These are phyloP conservation scores for Trichoderma koningii DNA, from an alignment of 2,329 filamentous ascomycete species.

Conservation along the genomic window DNA sequence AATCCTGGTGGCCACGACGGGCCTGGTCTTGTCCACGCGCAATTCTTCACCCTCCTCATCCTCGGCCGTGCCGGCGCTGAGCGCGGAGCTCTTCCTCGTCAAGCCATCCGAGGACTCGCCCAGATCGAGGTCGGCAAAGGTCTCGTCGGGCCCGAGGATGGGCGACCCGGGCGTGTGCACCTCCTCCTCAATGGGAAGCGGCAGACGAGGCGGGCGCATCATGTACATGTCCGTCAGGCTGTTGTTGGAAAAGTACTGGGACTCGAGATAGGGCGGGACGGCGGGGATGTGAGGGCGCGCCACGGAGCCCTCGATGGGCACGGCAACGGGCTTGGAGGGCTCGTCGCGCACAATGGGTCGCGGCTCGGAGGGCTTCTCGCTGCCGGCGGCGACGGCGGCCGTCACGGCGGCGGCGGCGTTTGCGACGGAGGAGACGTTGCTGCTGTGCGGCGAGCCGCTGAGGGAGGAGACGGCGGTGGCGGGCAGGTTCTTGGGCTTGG, in stretches of 20 bases:
- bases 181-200: conserved; percentile 91
- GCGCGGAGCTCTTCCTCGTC: conserved; percentile 57
- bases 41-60: conserved; percentile 79
- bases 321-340: conserved; percentile 61
- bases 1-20: conserved; percentile 79
- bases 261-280: conserved; percentile 43
- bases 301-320: conserved; percentile 49
- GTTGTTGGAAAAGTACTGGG: conserved; percentile 52
- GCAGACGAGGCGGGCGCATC: conserved; percentile 79
- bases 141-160: conserved; percentile 73
- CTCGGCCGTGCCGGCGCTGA: conserved; percentile 67
- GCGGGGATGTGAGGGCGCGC: conserved; percentile 42
- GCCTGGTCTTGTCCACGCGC: conserved; percentile 70
- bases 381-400: conserved; percentile 28
- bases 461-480: conserved; percentile 53
- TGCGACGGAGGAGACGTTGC: conserved; percentile 38
- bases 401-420: conserved; percentile 32
- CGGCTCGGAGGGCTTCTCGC: conserved; percentile 34
- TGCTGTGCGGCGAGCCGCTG: conserved; percentile 50
- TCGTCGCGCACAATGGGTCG: conserved; percentile 36
- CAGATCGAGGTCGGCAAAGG: conserved; percentile 52
- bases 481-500: conserved; percentile 49
- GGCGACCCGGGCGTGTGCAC: conserved; percentile 87
- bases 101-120: conserved; percentile 54
- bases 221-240: conserved; percentile 66